phyloP scores from a whole-genome alignment of 805 yeast species.

The Wickerhamomyces alni region DNA sequence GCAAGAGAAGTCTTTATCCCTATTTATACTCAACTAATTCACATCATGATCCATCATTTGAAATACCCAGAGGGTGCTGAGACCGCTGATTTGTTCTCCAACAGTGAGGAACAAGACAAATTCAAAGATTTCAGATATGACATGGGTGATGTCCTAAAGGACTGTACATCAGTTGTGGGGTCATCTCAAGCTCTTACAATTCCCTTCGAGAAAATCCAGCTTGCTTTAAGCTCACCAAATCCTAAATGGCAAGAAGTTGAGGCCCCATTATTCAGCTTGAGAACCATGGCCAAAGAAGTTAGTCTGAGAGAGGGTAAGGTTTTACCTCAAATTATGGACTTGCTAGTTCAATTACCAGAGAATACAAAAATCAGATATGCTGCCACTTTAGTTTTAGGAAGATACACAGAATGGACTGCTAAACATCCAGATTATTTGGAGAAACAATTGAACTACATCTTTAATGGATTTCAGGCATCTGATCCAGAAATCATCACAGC shows the following conservation, averaged over 20 bases:
- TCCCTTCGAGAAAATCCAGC: slow-evolving; percentile 59
- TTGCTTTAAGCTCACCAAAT: slow-evolving; percentile 25
- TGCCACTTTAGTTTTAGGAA: slow-evolving; percentile 87
- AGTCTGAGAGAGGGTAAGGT: slow-evolving; percentile 56
- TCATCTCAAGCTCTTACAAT: slow-evolving; percentile 60
- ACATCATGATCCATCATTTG: slow-evolving; percentile 59
- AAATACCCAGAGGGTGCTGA: slow-evolving; percentile 57
- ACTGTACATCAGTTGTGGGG: slow-evolving; percentile 90
- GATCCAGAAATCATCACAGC: slow-evolving; percentile 57
- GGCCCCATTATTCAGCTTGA: slow-evolving; percentile 81
- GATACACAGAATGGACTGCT: slow-evolving; percentile 94
- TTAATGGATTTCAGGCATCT: slow-evolving; percentile 54
- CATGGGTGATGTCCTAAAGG: slow-evolving; percentile 96
- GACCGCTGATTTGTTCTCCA: slow-evolving; percentile 46
- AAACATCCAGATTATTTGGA: slow-evolving; percentile 79
- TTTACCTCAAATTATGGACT: slow-evolving; percentile 71
- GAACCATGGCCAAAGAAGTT: slow-evolving; percentile 94
- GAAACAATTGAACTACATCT: slow-evolving; percentile 78
- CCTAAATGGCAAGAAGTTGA: slow-evolving; percentile 77
- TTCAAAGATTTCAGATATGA: slow-evolving; percentile 92
- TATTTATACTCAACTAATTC: slow-evolving; percentile 51
- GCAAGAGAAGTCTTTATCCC: slow-evolving; percentile 47
- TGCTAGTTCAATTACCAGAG: slow-evolving; percentile 67
- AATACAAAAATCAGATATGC: slow-evolving; percentile 87
- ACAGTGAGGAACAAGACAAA: slow-evolving; percentile 84